A percentile compares a stretch with the other conserved stretches of the same genome.
Evolutionary conservation across 768 basidiomycete genomes (phyloP).

Genomic region (Clitopilus passeckerianus): DNA sequence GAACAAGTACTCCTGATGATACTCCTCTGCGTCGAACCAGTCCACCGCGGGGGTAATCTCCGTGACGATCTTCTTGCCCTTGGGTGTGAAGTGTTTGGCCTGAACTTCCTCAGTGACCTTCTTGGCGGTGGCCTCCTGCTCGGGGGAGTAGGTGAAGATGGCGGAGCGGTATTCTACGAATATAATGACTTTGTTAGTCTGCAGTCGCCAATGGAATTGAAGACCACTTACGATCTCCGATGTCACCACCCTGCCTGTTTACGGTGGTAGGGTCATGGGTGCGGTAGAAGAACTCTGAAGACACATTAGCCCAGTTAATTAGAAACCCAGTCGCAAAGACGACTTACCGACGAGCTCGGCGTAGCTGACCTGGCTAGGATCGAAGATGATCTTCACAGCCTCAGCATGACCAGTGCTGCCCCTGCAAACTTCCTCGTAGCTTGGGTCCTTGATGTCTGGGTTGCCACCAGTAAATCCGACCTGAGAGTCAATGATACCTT

Average conservation of each 20-base stretch:
- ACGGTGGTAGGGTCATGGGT: slow-evolving; percentile 89
- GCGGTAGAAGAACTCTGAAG: slow-evolving; percentile 85
- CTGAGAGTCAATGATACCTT: slow-evolving; percentile 67
- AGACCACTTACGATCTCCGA: slow-evolving; percentile 63
- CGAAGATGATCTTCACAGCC: slow-evolving; percentile 81
- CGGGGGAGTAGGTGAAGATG: slow-evolving; percentile 75
- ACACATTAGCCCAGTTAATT: background rate
- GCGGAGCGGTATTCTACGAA: slow-evolving; percentile 84
- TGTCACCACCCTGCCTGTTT: slow-evolving; percentile 74
- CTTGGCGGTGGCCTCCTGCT: slow-evolving; percentile 68
- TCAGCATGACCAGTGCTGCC: slow-evolving; percentile 89
- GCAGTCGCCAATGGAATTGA: background rate
- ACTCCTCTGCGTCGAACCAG: slow-evolving; percentile 84
- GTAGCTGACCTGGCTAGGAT: slow-evolving; percentile 72
- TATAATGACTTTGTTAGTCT: background rate
- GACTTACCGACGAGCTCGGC: slow-evolving; percentile 80
- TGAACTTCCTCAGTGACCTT: slow-evolving; percentile 81
- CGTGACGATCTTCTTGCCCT: slow-evolving; percentile 73
- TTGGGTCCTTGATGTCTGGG: slow-evolving; percentile 47
- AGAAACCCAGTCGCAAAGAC: background rate
- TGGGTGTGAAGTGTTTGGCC: slow-evolving; percentile 73
- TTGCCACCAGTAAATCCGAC: slow-evolving; percentile 83
- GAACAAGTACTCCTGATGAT: slow-evolving; percentile 79
- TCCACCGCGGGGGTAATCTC: slow-evolving; percentile 60
- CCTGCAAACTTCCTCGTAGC: slow-evolving; percentile 71